Conservation (phyloP, 2,329 filamentous ascomycete genomes). For the Colletotrichum sp. region DNA sequence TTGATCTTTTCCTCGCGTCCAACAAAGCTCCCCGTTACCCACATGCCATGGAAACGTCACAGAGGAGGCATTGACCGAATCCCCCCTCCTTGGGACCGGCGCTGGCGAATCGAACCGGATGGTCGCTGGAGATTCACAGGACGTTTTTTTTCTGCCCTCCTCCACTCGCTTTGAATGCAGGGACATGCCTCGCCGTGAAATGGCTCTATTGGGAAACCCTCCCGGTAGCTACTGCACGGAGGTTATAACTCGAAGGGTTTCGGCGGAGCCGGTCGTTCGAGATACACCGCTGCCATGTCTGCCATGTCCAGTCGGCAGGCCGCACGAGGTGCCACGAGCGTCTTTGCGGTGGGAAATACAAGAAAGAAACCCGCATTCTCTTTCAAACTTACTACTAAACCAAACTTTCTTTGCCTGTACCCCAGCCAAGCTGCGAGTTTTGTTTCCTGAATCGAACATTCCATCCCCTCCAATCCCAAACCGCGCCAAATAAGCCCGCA, state of each 20-base stretch:
- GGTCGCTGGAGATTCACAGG: neutral
- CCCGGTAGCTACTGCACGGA: neutral
- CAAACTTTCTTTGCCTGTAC: neutral
- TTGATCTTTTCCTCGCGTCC: neutral
- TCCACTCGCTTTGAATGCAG: neutral
- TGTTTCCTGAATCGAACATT: neutral
- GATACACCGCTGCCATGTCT: conserved; percentile 1
- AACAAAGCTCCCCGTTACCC: neutral
- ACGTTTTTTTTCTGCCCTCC: neutral
- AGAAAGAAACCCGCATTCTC: conserved; percentile 3
- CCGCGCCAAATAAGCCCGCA: neutral
- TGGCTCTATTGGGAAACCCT: neutral
- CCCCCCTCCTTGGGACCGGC: neutral
- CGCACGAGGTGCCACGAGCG: conserved; percentile 3
- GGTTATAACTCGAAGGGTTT: neutral
- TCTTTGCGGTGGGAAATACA: neutral
- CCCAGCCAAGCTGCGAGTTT: neutral
- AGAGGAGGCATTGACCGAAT: neutral
- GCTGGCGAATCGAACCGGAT: neutral
- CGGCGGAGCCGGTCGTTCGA: conserved; percentile 1
- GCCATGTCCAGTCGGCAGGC: neutral
- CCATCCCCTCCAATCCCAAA: neutral
- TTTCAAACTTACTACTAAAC: neutral
- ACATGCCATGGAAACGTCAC: neutral
- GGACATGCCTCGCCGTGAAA: neutral